Evolutionary conservation across 139 green algal species (phyloP), one percentile per base, ranked within the genome.

Genomic region (Edaphochlamys debaryana): DNA sequence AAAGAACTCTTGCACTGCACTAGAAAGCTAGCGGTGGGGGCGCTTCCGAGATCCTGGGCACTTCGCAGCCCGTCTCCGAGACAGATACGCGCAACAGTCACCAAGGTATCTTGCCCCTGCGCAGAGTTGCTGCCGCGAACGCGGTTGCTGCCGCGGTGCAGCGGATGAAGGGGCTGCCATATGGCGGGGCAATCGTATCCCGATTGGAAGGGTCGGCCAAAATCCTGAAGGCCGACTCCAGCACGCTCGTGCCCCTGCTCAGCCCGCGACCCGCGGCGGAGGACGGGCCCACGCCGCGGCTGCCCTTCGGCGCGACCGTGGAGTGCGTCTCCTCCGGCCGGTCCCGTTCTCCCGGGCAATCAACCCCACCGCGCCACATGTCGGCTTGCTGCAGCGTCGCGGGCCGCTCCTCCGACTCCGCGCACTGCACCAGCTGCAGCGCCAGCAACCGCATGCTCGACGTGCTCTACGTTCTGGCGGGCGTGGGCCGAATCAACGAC

Each of bases 391-490:
- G n/a, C n/a, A n/a, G n/a, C n/a, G n/a, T n/a, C n/a, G n/a, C n/a
- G n/a, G n/a, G n/a, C n/a, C n/a, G 58, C 58, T 2, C 27, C 20
- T 40, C 6, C 32, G 32, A 45, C 32, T 50, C 6, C 19, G 50
- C 50, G 37, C 37, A 54, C 36, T 29, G 27, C 20, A 38, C 19
- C 23, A 38, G 32, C 67, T 36, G 40, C 29, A 45, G 1, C 5
- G n/a, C 23, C 63, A 23, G 15, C 27, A 69, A 27, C 37, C 40
- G 66, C 27, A 45, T 88, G 41, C 34, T 88, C 20, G 83, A 88
- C n/a, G 56, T 88, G 20, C 69, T 68, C 7, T 88, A 85, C 60
- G 58, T 85, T 19, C 67, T 88, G 0, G n/a, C 68, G n/a, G 84
- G 84, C 15, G 42, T 50, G 2, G 84, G 84, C 25, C 37, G 50